Percentiles rank a stretch among this genome's conserved stretches.
Evolutionary conservation across 2,329 filamentous ascomycete genomes (phyloP).

Genomic region (Penicillium verrucosum): DNA sequence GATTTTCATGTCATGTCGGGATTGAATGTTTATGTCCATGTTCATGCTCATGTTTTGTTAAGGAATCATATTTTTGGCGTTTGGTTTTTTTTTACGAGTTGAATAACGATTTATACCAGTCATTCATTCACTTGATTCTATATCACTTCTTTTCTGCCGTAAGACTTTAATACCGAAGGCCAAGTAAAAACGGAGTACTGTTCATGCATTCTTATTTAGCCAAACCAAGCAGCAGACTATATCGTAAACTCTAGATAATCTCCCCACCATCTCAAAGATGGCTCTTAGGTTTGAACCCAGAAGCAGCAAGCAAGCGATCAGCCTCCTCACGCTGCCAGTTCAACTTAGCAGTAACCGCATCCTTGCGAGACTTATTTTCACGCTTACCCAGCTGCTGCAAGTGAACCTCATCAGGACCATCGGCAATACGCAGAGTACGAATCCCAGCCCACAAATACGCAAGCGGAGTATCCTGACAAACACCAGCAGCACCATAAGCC

Average conservation of each 20-base stretch:
- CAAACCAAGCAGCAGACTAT: not conserved
- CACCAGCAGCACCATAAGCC: constrained; percentile 83
- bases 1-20: constrained; percentile 18
- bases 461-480: constrained; percentile 90
- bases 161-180: too few relatives aligned
- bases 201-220: constrained; percentile 1
- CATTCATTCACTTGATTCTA: constrained; percentile 11
- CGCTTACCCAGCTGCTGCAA: constrained; percentile 57
- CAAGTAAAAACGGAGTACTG: not conserved
- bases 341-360: constrained; percentile 43
- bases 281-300: constrained; percentile 38
- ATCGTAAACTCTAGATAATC: not conserved
- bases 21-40: constrained; percentile 7
- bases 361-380: constrained; percentile 52
- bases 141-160: not conserved
- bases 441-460: constrained; percentile 78
- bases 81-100: constrained; percentile 11
- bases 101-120: constrained; percentile 15
- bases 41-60: constrained; percentile 6
- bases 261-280: constrained; percentile 25
- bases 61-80: constrained; percentile 8
- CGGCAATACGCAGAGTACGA: constrained; percentile 78
- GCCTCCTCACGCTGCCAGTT: constrained; percentile 42
- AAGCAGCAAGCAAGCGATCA: constrained; percentile 36
- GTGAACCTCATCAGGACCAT: constrained; percentile 96